These are phyloP conservation scores for Plenodomus lindquistii DNA, from an alignment of 2,329 filamentous ascomycete species.

Conservation along the genomic window DNA sequence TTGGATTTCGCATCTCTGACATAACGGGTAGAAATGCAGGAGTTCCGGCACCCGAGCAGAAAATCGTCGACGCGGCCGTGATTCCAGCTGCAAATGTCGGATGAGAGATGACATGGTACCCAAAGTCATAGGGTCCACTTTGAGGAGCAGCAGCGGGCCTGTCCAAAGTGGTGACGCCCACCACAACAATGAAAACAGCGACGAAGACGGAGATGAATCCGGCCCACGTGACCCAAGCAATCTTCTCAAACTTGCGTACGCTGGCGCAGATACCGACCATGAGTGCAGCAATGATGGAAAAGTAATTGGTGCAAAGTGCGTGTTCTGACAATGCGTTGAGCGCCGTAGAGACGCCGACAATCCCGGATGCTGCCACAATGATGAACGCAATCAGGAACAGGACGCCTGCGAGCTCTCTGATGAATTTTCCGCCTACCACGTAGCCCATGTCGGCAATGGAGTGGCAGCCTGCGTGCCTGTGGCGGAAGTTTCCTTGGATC, in stretches of 20 bases:
- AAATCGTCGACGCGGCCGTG: constrained; percentile 60
- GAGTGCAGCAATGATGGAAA: constrained; percentile 59
- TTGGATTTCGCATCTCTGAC: constrained; percentile 64
- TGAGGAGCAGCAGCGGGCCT: constrained; percentile 65
- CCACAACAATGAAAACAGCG: constrained; percentile 62
- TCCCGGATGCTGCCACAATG: constrained; percentile 60
- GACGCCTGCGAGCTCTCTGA: constrained; percentile 57
- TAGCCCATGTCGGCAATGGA: constrained; percentile 62
- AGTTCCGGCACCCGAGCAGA: constrained; percentile 62
- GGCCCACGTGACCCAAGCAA: constrained; percentile 65
- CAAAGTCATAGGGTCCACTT: constrained; percentile 62
- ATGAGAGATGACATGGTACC: constrained; percentile 59
- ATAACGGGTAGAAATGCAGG: constrained; percentile 67
- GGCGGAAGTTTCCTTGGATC: constrained; percentile 57
- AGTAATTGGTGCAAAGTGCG: constrained; percentile 64
- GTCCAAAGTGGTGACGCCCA: constrained; percentile 61
- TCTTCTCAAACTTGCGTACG: constrained; percentile 63
- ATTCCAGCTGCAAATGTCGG: constrained; percentile 64
- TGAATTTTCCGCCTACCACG: constrained; percentile 56
- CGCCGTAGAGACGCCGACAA: constrained; percentile 62
- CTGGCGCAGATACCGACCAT: constrained; percentile 57
- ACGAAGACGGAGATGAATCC: constrained; percentile 63
- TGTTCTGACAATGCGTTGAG: constrained; percentile 65
- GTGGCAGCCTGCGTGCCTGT: constrained; percentile 56
- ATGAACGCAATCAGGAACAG: constrained; percentile 63